Percentiles rank a stretch among this genome's conserved stretches.
These are phyloP conservation scores for Diaporthe destruens DNA, from an alignment of 2,329 filamentous ascomycete species.

Conservation along the genomic window DNA sequence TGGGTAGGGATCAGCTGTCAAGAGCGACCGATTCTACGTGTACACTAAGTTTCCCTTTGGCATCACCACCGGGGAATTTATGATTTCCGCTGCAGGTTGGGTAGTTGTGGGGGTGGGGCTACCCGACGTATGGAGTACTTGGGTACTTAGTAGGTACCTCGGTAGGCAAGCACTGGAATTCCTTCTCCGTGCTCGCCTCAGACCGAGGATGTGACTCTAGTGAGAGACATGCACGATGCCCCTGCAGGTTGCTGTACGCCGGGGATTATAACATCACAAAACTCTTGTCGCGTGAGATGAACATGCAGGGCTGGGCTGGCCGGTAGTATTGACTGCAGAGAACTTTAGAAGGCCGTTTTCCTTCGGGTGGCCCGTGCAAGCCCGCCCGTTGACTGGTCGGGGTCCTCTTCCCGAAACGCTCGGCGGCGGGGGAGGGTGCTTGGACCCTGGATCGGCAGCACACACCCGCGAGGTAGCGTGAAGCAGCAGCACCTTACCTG, in stretches of 20 bases:
- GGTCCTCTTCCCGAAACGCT: conserved; percentile 1
- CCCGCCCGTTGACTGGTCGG: neutral
- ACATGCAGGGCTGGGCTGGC: neutral
- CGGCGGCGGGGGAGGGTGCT: neutral
- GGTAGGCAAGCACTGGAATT: no score
- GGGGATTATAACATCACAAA: no score
- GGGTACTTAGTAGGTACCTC: no score
- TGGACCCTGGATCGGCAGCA: conserved; percentile 5
- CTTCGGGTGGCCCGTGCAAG: conserved; percentile 9
- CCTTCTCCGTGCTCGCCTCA: neutral
- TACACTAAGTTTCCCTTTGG: conserved; percentile 5
- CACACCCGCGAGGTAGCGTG: no score
- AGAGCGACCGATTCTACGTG: neutral
- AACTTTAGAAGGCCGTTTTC: neutral
- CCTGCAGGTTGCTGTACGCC: no score
- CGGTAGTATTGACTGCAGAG: no score
- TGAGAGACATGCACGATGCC: no score
- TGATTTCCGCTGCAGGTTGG: conserved; percentile 13
- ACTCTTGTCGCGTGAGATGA: neutral
- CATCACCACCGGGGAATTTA: neutral
- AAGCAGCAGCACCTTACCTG: neutral
- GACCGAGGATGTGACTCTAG: neutral
- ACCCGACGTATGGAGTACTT: neutral
- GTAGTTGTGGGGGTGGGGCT: conserved; percentile 26
- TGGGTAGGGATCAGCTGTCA: neutral